phyloP scores from a whole-genome alignment of 805 yeast genomes.

The Saturnispora zaruensis region DNA sequence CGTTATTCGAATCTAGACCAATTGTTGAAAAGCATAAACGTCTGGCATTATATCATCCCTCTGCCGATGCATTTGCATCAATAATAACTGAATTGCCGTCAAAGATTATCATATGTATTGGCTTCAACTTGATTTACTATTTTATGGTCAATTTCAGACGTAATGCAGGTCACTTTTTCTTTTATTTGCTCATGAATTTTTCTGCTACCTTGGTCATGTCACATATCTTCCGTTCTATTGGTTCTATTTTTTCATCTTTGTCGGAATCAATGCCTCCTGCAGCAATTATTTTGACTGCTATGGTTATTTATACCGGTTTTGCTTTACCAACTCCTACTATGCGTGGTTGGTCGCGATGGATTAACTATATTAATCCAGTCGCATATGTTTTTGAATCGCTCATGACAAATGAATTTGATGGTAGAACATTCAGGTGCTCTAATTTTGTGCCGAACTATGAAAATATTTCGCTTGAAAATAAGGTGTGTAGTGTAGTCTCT shows the following conservation, averaged over 20 bases:
- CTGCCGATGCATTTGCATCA: constrained; percentile 54
- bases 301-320: constrained; percentile 46
- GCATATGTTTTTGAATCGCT: constrained; percentile 51
- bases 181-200: constrained; percentile 37
- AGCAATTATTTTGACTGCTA: constrained; percentile 38
- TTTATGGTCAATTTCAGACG: constrained; percentile 47
- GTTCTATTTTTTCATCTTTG: constrained; percentile 39
- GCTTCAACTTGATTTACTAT: constrained; percentile 43
- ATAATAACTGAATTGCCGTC: constrained; percentile 50
- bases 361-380: constrained; percentile 50
- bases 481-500: constrained; percentile 40
- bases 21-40: constrained; percentile 52
- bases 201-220: constrained; percentile 44
- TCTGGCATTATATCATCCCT: constrained; percentile 49
- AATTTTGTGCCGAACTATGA: constrained; percentile 37
- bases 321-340: constrained; percentile 47
- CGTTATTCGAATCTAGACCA: constrained; percentile 46
- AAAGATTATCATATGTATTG: constrained; percentile 35
- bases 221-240: constrained; percentile 45
- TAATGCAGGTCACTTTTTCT: constrained; percentile 47
- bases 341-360: constrained; percentile 62
- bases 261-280: constrained; percentile 55
- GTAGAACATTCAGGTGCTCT: constrained; percentile 38
- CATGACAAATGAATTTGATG: constrained; percentile 50
- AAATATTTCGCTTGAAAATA: constrained; percentile 14